Percentiles rank a stretch among this genome's conserved stretches.
These are phyloP conservation scores for Erysimum cheiranthoides DNA, from an alignment of 345 rosid genomes.

Conservation along the genomic window DNA sequence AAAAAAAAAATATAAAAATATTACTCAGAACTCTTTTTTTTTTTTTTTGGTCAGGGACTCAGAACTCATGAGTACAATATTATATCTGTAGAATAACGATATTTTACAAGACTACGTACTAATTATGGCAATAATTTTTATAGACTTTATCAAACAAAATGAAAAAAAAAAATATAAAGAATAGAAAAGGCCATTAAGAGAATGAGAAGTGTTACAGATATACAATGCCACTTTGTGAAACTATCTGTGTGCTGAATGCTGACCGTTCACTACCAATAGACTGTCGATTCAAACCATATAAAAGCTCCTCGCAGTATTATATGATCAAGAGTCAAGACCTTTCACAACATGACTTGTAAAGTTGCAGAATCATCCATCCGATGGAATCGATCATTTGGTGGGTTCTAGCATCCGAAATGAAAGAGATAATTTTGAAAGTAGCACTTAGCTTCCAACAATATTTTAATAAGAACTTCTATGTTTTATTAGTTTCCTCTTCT, in stretches of 20 bases:
- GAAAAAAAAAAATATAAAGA: background rate
- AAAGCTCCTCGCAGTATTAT: slow-evolving; percentile 7
- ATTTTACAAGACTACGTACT: background rate
- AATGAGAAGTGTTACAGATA: background rate
- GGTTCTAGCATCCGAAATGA: background rate
- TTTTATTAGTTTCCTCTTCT: background rate
- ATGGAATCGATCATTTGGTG: background rate
- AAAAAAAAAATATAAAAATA: background rate
- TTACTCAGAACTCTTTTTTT: no score
- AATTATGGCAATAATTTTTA: slow-evolving; percentile 1
- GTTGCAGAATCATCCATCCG: background rate
- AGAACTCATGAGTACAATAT: background rate
- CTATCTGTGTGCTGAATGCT: slow-evolving; percentile 45
- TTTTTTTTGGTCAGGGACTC: no score
- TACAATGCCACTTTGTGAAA: slow-evolving; percentile 4
- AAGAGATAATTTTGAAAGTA: slow-evolving; percentile 6
- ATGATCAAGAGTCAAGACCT: slow-evolving; percentile 28
- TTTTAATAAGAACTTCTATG: slow-evolving; percentile 12
- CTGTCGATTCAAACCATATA: slow-evolving; percentile 47
- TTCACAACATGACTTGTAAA: background rate
- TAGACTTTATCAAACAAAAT: background rate
- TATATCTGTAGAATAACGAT: background rate
- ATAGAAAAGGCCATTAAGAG: background rate
- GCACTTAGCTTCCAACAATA: background rate
- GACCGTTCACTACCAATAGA: slow-evolving; percentile 51